Base-by-base conservation (phyloP, 2,329 filamentous ascomycete species). In the Claviceps citrina region DNA sequence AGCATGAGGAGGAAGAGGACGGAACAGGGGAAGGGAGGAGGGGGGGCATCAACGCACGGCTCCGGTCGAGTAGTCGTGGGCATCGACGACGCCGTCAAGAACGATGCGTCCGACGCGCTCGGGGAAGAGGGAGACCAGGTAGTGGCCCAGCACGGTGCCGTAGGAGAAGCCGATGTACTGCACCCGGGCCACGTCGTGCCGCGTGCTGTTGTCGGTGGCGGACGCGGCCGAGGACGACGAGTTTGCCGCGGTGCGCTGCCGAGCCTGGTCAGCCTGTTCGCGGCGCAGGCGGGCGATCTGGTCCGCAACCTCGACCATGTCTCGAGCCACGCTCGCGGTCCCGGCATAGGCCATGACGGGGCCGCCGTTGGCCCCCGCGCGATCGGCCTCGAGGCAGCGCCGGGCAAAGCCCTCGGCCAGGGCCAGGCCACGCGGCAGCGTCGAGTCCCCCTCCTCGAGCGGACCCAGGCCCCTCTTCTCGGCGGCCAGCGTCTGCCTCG, bases 91-190 rank as follows among this genome's bases (percentile, higher is more conserved):
- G 15, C 51, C 58, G 19, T 60, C 59, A 2, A 61, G 45, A 3
- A 65, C 53, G 44, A 66, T 53, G 20, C 61, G 54, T 0, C 52
- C 58, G 2, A 65, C 48, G 1, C 51, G 44, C 3, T 46, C 47
- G 7, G 51, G 51, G 22, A 46, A 54, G 43, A 54, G 51, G 3
- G 51, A 53, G 1, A 46, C 43, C 24, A 53, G 49, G 0, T 44
- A 48, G 32, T 51, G 50, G 0, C 51, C 51, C 1, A 54, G 36
- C 1, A 48, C 12, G 5, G 49, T 52, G 8, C 51, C 48, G 8
- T 70, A 69, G n/a, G 61, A 65, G 37, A 67, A 57, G 0, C 66
- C 65, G 57, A 63, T 64, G 45, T 66, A 70, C 45, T 61, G 60
- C 24, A 67, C 43, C 8, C 52, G 45, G n/a, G 50, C 38, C n/a